phyloP scores from a whole-genome alignment of 1,284 basidiomycete genomes.

The Retiboletus fuscus region DNA sequence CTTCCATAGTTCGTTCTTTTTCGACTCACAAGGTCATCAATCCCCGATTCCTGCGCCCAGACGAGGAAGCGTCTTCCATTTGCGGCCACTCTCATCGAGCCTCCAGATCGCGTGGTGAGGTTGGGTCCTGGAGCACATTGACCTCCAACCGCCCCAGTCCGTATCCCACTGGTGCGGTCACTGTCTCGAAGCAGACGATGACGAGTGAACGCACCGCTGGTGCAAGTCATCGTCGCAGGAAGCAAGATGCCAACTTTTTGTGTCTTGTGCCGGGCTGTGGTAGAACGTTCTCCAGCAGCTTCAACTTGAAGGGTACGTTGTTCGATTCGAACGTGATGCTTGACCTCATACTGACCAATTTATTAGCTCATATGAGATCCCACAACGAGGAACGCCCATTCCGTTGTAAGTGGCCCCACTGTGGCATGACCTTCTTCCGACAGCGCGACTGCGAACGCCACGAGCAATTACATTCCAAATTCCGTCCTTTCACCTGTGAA shows the following conservation, averaged over 20 bases:
- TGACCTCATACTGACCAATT: slow-evolving; percentile 32
- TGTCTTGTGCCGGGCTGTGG: slow-evolving; percentile 84
- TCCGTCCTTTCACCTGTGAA: slow-evolving; percentile 72
- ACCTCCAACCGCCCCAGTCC: slow-evolving; percentile 50
- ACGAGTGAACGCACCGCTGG: slow-evolving; percentile 80
- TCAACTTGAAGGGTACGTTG: slow-evolving; percentile 78
- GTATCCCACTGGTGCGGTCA: slow-evolving; percentile 36
- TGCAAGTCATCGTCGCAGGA: slow-evolving; percentile 76
- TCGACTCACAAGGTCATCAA: slow-evolving; percentile 58
- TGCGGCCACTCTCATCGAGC: slow-evolving; percentile 68
- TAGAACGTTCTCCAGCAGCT: slow-evolving; percentile 84
- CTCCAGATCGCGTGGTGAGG: slow-evolving; percentile 62
- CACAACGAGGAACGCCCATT: slow-evolving; percentile 88
- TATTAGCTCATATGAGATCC: slow-evolving; percentile 77
- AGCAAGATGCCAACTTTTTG: slow-evolving; percentile 77
- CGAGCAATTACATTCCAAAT: slow-evolving; percentile 82
- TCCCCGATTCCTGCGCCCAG: slow-evolving; percentile 59
- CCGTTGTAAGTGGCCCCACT: slow-evolving; percentile 87
- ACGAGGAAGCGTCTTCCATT: slow-evolving; percentile 55
- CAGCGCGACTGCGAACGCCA: slow-evolving; percentile 88
- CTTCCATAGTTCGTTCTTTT: slow-evolving; percentile 53
- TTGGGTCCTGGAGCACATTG: slow-evolving; percentile 48
- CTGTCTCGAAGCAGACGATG: slow-evolving; percentile 16
- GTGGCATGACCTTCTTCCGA: slow-evolving; percentile 84
- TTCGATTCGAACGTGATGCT: slow-evolving; percentile 22